Conservation (phyloP, 1,284 basidiomycete genomes). For the Vanrija humicola region DNA sequence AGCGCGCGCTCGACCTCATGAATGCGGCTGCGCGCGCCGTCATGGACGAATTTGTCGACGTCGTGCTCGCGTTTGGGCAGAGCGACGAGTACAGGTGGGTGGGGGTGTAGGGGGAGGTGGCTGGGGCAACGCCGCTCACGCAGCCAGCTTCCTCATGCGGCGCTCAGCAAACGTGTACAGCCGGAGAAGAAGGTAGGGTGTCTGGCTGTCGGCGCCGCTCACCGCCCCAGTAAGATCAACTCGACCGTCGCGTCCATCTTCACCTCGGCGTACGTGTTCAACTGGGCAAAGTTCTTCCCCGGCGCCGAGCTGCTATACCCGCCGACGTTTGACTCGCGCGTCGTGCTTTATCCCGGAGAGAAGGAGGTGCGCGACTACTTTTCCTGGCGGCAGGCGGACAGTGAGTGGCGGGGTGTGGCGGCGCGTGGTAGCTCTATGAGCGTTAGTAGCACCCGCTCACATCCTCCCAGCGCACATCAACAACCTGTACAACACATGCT, state of each 20-base stretch:
- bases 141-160: slow-evolving; percentile 74
- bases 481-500: slow-evolving; percentile 93
- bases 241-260: slow-evolving; percentile 86
- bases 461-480: slow-evolving; percentile 80
- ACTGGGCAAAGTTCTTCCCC: slow-evolving; percentile 76
- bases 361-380: slow-evolving; percentile 86
- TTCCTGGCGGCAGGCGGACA: slow-evolving; percentile 91
- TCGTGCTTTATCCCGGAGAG: slow-evolving; percentile 75
- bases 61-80: slow-evolving; percentile 86
- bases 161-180: slow-evolving; percentile 74
- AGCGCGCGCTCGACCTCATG: slow-evolving; percentile 82
- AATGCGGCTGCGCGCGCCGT: slow-evolving; percentile 79
- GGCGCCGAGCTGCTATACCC: slow-evolving; percentile 67
- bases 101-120: not conserved
- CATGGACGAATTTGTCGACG: slow-evolving; percentile 76
- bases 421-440: too few relatives aligned
- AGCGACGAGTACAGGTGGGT: slow-evolving; percentile 91
- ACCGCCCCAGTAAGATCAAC: slow-evolving; percentile 64
- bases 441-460: too few relatives aligned
- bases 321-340: slow-evolving; percentile 87
- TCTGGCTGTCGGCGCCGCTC: not conserved
- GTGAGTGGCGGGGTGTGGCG: slow-evolving; percentile 54
- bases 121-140: slow-evolving; percentile 4
- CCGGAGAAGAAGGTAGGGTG: slow-evolving; percentile 61
- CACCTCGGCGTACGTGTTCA: slow-evolving; percentile 84